Evolutionary conservation across 192 early-diverging fungal species (phyloP), one percentile per base, ranked within the genome.

Genomic region (Coemansia furcata): DNA sequence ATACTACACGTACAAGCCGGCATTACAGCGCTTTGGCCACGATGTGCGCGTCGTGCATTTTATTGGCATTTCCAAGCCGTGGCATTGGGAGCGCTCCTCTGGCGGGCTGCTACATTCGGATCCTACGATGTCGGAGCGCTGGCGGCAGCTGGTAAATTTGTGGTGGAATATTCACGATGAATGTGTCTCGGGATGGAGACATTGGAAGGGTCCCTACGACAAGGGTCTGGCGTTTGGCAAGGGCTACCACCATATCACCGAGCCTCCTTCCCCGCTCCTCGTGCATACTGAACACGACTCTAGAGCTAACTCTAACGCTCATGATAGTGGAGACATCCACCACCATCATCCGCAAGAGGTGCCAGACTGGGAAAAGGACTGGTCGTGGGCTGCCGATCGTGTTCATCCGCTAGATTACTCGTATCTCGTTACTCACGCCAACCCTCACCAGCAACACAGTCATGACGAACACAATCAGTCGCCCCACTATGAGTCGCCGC

Each of bases 41-140:
- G 82, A 87, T 30, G 87, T 96, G 36, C 86, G 88, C 1, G 90
- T 94, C 19, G 86, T 94, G 26, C 96, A 98, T 66, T 98, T 98
- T 78, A 93, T 95, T 60, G 96, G 96, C 4, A 61, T 78, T 0
- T 76, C 85, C 19, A 98, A 98, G 81, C 96, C 96, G 7, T 98
- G 96, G 96, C 85, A 86, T 55, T 92, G 87, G 81, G 80, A 86
- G 30, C 87, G 90, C 23, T 87, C 85, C 40, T 69, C 84, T 14
- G 87, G 88, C 60, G 88, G 90, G 33, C 70, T 69, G 11, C 73
- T 91, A 62, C 17, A 81, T 66, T 36, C 70, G 6, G 74, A 69
- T 21, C 11, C 74, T 19, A 65, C 65, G 19, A 60, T 49, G 2
- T 70, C 62, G 66, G 86, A 71, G 71, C 82, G 60, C 84, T 87